Conservation (phyloP, 2,329 filamentous ascomycete genomes). For the Tolypocladium sp. region DNA sequence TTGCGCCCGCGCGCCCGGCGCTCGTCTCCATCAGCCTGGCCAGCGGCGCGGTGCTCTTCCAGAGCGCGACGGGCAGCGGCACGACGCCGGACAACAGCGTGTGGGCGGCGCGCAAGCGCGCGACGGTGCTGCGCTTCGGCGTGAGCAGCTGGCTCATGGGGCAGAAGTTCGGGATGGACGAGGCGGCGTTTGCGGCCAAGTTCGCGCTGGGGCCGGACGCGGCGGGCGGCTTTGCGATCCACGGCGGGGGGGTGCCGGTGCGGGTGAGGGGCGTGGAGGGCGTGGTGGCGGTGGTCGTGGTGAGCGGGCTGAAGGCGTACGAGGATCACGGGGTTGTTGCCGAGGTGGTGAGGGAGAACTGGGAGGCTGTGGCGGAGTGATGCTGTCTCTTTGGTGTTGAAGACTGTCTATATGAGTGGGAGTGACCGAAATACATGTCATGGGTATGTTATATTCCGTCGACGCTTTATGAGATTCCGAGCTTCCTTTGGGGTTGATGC, state of each 20-base stretch:
- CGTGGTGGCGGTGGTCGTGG: slow-evolving; percentile 64
- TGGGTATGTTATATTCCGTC: too few species aligned
- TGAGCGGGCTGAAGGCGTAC: slow-evolving; percentile 67
- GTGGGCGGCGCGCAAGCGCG: slow-evolving; percentile 63
- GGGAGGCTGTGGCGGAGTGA: slow-evolving; percentile 14
- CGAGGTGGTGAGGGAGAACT: slow-evolving; percentile 52
- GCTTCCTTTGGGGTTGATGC: too few species aligned
- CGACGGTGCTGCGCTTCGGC: slow-evolving; percentile 63
- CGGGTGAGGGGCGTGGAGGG: slow-evolving; percentile 66
- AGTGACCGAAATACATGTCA: too few species aligned
- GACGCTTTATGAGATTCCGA: too few species aligned
- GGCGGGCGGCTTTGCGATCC: slow-evolving; percentile 60
- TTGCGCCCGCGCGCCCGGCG: slow-evolving; percentile 32
- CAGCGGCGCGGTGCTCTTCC: slow-evolving; percentile 53
- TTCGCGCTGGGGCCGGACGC: slow-evolving; percentile 50
- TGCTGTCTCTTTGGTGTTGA: background rate
- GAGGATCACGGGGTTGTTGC: slow-evolving; percentile 71
- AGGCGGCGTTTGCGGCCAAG: slow-evolving; percentile 54
- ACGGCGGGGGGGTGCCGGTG: slow-evolving; percentile 69
- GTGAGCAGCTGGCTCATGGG: slow-evolving; percentile 62
- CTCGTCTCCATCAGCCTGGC: slow-evolving; percentile 58
- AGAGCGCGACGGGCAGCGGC: slow-evolving; percentile 56
- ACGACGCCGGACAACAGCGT: slow-evolving; percentile 61
- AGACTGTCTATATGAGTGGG: background rate
- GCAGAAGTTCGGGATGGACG: slow-evolving; percentile 56